A percentile compares a stretch with the other conserved stretches of the same genome.
These are phyloP conservation scores for Cyberlindnera mississippiensis DNA, from an alignment of 805 yeast genomes.

Conservation along the genomic window DNA sequence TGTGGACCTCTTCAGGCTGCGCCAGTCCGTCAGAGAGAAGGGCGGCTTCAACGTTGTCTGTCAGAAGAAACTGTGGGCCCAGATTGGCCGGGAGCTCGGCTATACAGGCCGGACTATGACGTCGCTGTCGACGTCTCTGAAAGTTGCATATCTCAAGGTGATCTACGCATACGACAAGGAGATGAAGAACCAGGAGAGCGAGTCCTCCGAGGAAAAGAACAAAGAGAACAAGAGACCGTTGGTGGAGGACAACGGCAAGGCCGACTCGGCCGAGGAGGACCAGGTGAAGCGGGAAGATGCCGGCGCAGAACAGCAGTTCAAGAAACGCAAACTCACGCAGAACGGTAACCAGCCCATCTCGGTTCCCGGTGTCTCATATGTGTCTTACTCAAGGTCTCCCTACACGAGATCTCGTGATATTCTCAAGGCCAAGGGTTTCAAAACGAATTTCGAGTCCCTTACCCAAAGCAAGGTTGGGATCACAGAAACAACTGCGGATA, in stretches of 20 bases:
- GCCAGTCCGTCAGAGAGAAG: constrained; percentile 51
- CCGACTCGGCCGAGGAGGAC: too few relatives aligned
- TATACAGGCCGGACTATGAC: constrained; percentile 69
- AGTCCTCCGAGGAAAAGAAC: constrained; percentile 12
- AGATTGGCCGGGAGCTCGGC: constrained; percentile 77
- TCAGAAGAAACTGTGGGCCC: constrained; percentile 71
- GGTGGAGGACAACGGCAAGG: background rate
- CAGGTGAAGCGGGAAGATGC: background rate
- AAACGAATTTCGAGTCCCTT: constrained; percentile 44
- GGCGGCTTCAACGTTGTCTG: constrained; percentile 71
- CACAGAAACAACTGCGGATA: constrained; percentile 31
- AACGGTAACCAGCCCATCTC: background rate
- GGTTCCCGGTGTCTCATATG: constrained; percentile 30
- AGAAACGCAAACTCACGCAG: constrained; percentile 1
- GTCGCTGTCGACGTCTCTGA: constrained; percentile 62
- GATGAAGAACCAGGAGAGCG: background rate
- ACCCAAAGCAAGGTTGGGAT: constrained; percentile 41
- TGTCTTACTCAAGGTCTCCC: constrained; percentile 43
- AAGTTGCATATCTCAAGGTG: constrained; percentile 51
- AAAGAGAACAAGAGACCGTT: constrained; percentile 13
- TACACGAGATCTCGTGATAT: constrained; percentile 43
- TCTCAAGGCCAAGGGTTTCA: constrained; percentile 48
- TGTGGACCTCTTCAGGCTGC: constrained; percentile 58
- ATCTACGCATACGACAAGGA: constrained; percentile 30
- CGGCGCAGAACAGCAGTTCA: background rate